Conservation (phyloP, 306 rosid genomes). For the Lathyrus oleraceus region DNA sequence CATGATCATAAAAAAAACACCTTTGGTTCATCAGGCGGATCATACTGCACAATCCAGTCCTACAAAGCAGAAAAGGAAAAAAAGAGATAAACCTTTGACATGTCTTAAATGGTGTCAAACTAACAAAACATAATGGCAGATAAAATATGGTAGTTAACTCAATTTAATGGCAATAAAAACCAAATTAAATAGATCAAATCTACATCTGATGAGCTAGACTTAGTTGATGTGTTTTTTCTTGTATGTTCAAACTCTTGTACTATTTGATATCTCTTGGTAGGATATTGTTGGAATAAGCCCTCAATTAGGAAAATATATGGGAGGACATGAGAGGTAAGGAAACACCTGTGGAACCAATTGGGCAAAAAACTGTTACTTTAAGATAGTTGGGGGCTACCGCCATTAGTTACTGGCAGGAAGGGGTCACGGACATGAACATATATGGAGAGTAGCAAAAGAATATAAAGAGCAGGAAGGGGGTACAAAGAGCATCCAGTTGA, state of each 20-base stretch:
- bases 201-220: neutral
- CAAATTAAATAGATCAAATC: neutral
- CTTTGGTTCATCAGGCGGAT: constrained; percentile 99
- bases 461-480: neutral
- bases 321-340: neutral
- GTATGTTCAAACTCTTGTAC: neutral
- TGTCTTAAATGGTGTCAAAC: constrained; percentile 17
- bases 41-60: constrained; percentile 99
- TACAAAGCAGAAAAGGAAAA: constrained; percentile 41
- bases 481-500: neutral
- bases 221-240: neutral
- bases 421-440: neutral
- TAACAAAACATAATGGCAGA: neutral
- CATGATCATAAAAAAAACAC: constrained; percentile 40
- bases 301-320: neutral
- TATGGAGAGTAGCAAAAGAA: neutral
- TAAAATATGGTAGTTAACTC: neutral
- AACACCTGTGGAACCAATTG: neutral
- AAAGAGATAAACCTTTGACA: constrained; percentile 10
- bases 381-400: neutral
- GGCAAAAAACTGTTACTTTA: neutral
- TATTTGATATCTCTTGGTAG: neutral
- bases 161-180: neutral
- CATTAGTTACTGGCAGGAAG: neutral
- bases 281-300: neutral